These are phyloP conservation scores for Ogataea sp. DNA, from an alignment of 805 yeast genomes.

Conservation along the genomic window DNA sequence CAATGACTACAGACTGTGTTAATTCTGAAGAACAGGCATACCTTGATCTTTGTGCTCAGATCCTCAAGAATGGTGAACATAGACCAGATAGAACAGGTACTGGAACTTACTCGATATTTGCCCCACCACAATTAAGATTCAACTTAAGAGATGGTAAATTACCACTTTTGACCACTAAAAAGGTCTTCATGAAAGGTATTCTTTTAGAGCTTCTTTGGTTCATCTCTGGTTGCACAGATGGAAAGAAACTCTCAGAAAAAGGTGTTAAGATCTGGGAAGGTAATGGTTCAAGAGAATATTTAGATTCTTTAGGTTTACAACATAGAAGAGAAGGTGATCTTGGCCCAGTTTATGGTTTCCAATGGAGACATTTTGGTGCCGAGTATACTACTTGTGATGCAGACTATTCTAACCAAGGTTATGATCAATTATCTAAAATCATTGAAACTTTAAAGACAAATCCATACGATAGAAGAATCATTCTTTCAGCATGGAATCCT, in stretches of 20 bases:
- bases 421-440: constrained; percentile 79
- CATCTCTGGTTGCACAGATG: constrained; percentile 83
- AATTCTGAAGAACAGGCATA: constrained; percentile 76
- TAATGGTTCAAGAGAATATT: constrained; percentile 86
- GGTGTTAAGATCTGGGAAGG: constrained; percentile 99
- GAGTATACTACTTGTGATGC: constrained; percentile 79
- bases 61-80: constrained; percentile 77
- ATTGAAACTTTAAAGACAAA: constrained; percentile 74
- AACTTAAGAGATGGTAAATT: constrained; percentile 61
- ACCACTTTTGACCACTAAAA: constrained; percentile 90
- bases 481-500: constrained; percentile 98
- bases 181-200: constrained; percentile 83
- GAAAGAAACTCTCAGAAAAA: constrained; percentile 63
- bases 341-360: constrained; percentile 98
- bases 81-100: constrained; percentile 98
- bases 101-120: constrained; percentile 85
- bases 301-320: constrained; percentile 74
- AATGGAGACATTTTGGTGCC: constrained; percentile 99
- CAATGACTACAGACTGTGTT: not conserved
- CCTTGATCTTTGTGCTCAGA: constrained; percentile 68
- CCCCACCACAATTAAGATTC: constrained; percentile 93
- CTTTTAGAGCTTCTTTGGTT: constrained; percentile 92
- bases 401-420: constrained; percentile 82
- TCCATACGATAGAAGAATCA: constrained; percentile 92
- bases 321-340: constrained; percentile 86